Conservation (phyloP, 2,329 filamentous ascomycete species). For the Pestalotiopsis sp. region DNA sequence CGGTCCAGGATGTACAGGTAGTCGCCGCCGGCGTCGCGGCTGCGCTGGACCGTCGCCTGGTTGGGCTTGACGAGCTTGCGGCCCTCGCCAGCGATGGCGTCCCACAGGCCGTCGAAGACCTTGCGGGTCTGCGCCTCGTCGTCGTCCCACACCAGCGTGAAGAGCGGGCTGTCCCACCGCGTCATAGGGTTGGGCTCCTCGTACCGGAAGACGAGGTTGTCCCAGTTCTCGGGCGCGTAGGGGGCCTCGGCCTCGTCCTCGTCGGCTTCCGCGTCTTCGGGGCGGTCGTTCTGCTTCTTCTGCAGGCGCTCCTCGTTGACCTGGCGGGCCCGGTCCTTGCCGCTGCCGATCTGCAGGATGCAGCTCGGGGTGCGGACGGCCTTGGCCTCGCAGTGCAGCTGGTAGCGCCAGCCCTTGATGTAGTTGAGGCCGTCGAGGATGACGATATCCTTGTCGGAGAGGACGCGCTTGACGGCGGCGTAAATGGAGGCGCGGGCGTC, state of each 20-base stretch:
- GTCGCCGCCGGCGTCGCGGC: conserved; percentile 67
- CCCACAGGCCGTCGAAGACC: conserved; percentile 72
- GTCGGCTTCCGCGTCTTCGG: conserved; percentile 18
- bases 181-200: conserved; percentile 87
- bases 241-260: conserved; percentile 44
- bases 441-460: conserved; percentile 74
- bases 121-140: conserved; percentile 57
- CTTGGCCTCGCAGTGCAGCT: conserved; percentile 84
- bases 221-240: conserved; percentile 66
- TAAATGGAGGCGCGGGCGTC: conserved; percentile 77
- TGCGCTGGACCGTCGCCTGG: conserved; percentile 69
- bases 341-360: conserved; percentile 68
- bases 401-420: conserved; percentile 89
- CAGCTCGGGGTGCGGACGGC: conserved; percentile 76
- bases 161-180: conserved; percentile 82
- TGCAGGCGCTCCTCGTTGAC: conserved; percentile 64
- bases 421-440: conserved; percentile 83
- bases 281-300: conserved; percentile 42
- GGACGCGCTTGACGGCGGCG: conserved; percentile 75
- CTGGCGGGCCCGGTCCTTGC: conserved; percentile 50
- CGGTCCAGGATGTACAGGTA: conserved; percentile 81
- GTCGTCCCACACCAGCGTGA: conserved; percentile 79
- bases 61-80: conserved; percentile 73
- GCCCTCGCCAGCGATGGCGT: conserved; percentile 66
- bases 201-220: conserved; percentile 80